Conservation (phyloP, 306 rosid genomes). For the Dalbergia cochinchinensis region DNA sequence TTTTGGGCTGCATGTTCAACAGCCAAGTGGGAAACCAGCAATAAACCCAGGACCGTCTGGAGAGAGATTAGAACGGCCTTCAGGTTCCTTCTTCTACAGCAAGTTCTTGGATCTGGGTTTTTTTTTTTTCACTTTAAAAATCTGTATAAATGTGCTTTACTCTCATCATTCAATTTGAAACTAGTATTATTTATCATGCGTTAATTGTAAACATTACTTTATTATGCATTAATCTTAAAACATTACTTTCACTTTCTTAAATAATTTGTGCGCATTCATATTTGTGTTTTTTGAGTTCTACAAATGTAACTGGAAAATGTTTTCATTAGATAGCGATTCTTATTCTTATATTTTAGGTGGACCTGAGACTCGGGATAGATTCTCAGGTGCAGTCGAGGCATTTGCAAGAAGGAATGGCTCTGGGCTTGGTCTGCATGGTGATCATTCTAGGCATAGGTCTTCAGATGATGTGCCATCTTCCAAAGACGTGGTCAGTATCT, state of each 20-base stretch:
- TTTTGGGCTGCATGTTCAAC: slow-evolving; percentile 46
- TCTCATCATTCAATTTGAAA: slow-evolving; percentile 24
- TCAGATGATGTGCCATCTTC: slow-evolving; percentile 79
- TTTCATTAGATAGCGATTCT: slow-evolving; percentile 23
- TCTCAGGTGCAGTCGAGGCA: slow-evolving; percentile 89
- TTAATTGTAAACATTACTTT: neutral
- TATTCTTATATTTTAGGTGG: slow-evolving; percentile 58
- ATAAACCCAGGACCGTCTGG: slow-evolving; percentile 73
- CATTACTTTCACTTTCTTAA: slow-evolving; percentile 2
- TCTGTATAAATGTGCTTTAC: slow-evolving; percentile 4
- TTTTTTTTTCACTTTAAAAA: slow-evolving; percentile 16
- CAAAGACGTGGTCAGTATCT: slow-evolving; percentile 82
- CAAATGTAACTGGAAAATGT: neutral
- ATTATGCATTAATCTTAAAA: too few relatives aligned
- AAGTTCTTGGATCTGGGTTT: slow-evolving; percentile 42
- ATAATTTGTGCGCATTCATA: neutral
- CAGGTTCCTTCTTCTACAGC: slow-evolving; percentile 63
- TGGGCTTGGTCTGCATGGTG: slow-evolving; percentile 76
- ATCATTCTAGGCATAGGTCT: slow-evolving; percentile 77
- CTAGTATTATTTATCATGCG: neutral
- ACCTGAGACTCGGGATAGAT: slow-evolving; percentile 77
- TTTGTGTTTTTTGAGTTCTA: slow-evolving; percentile 13
- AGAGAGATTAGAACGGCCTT: slow-evolving; percentile 73
- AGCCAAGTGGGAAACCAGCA: slow-evolving; percentile 80
- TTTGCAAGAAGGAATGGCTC: slow-evolving; percentile 86